A percentile compares a stretch with the other conserved stretches of the same genome.
Evolutionary conservation across 1,139 yeast genomes (phyloP).

Genomic region (Chernovozyma aurita): DNA sequence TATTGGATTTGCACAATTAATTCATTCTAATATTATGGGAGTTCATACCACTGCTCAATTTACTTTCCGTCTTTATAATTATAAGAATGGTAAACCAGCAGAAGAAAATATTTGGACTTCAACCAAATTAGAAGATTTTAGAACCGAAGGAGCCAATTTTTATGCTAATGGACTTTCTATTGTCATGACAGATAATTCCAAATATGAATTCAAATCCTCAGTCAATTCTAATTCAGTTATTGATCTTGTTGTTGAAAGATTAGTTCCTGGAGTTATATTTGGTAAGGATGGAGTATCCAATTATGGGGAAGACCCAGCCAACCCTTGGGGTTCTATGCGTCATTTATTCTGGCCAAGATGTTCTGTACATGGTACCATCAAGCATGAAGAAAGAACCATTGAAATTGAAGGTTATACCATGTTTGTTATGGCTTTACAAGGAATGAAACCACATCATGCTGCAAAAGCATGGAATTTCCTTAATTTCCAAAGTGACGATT

Average conservation of each 20-base stretch:
- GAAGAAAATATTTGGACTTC: constrained; percentile 74
- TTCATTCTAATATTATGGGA: constrained; percentile 89
- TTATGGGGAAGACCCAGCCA: constrained; percentile 74
- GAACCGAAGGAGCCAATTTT: constrained; percentile 73
- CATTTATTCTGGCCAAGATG: constrained; percentile 96
- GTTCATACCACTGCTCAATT: constrained; percentile 91
- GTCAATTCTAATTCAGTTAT: constrained; percentile 73
- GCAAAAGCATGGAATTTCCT: constrained; percentile 95
- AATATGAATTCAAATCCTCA: constrained; percentile 57
- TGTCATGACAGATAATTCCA: constrained; percentile 50
- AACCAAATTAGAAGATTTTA: constrained; percentile 78
- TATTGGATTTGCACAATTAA: constrained; percentile 88
- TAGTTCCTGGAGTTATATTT: constrained; percentile 82
- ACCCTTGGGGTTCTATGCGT: constrained; percentile 98
- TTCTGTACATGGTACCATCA: constrained; percentile 58
- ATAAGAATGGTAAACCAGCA: constrained; percentile 36
- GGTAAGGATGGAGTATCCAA: constrained; percentile 83
- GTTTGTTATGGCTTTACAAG: constrained; percentile 98
- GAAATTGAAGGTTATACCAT: constrained; percentile 58
- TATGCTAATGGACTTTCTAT: constrained; percentile 68
- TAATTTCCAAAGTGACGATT: constrained; percentile 75
- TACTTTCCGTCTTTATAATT: constrained; percentile 74
- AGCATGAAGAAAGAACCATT: constrained; percentile 20
- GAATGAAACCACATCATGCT: constrained; percentile 99
- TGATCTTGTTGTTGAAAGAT: constrained; percentile 57